Evolutionary conservation across 306 rosid genomes (phyloP).

Genomic region (Acacia melanoxylon): DNA sequence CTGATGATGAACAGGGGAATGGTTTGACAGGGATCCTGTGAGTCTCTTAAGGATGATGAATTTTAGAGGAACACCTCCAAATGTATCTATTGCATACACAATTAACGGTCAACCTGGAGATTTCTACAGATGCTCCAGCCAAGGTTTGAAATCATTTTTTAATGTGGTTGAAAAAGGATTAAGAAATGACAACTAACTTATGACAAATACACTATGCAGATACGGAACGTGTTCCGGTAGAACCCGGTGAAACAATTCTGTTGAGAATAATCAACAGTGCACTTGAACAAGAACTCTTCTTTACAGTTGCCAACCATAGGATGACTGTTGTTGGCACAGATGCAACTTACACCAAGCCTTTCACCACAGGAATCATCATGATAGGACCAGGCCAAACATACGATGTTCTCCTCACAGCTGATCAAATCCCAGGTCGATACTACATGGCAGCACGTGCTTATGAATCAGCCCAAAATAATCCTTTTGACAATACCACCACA

Average conservation of each 20-base stretch:
- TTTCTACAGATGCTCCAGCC: constrained; percentile 12
- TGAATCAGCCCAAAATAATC: neutral
- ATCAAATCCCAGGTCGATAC: constrained; percentile 36
- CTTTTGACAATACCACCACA: constrained; percentile 4
- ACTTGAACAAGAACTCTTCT: constrained; percentile 17
- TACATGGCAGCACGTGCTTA: constrained; percentile 8
- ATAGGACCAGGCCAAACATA: constrained; percentile 65
- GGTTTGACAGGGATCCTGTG: constrained; percentile 12
- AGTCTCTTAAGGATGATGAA: neutral
- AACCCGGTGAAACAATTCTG: neutral
- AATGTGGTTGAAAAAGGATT: neutral
- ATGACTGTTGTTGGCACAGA: constrained; percentile 58
- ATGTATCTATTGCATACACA: constrained; percentile 12
- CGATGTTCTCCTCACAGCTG: constrained; percentile 52
- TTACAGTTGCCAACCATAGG: constrained; percentile 56
- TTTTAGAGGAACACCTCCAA: neutral
- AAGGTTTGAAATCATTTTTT: neutral
- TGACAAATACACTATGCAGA: neutral
- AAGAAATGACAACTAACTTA: neutral
- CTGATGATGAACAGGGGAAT: constrained; percentile 3
- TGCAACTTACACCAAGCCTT: constrained; percentile 58
- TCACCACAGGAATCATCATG: constrained; percentile 52
- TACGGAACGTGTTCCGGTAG: neutral
- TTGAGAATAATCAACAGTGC: constrained; percentile 12
- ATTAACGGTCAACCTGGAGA: constrained; percentile 10